Evolutionary conservation across 305 asterid species (phyloP).

Genomic region (Lippia alba): DNA sequence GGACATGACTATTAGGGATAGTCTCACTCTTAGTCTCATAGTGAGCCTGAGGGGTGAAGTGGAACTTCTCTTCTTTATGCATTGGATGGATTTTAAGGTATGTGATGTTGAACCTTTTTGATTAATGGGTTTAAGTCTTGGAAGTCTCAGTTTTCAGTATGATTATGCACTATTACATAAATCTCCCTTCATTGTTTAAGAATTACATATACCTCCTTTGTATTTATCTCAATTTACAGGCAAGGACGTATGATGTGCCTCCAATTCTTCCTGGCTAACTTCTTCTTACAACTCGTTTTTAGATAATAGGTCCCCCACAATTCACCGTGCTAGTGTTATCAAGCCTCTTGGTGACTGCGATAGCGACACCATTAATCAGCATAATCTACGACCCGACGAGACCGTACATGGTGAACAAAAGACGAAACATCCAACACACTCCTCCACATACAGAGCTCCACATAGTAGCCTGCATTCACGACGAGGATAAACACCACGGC

Average conservation of each 20-base stretch:
- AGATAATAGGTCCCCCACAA: conserved; percentile 59
- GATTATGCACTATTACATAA: too few relatives aligned
- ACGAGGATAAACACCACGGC: conserved; percentile 57
- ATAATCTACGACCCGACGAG: conserved; percentile 73
- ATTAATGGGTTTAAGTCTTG: too few relatives aligned
- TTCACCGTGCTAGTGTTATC: conserved; percentile 60
- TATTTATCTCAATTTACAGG: too few relatives aligned
- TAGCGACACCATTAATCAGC: conserved; percentile 64
- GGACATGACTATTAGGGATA: conserved; percentile 61
- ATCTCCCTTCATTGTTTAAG: too few relatives aligned
- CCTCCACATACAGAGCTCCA: conserved; percentile 57
- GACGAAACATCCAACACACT: conserved; percentile 77
- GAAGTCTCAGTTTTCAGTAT: too few relatives aligned
- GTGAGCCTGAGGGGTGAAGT: conserved; percentile 75
- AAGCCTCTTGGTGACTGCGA: conserved; percentile 49
- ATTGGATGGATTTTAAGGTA: conserved; percentile 71
- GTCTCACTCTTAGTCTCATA: conserved; percentile 65
- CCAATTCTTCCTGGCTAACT: too few relatives aligned
- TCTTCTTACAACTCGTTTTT: conserved; percentile 11
- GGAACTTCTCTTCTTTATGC: conserved; percentile 64
- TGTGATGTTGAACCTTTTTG: too few relatives aligned
- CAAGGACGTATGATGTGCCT: too few relatives aligned
- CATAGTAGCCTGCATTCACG: conserved; percentile 62
- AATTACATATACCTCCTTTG: too few relatives aligned
- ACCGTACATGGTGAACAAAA: conserved; percentile 80